A percentile compares a stretch with the other conserved stretches of the same genome.
Conservation (phyloP, 2,329 filamentous ascomycete genomes). For the Myrmaecium sp. region DNA sequence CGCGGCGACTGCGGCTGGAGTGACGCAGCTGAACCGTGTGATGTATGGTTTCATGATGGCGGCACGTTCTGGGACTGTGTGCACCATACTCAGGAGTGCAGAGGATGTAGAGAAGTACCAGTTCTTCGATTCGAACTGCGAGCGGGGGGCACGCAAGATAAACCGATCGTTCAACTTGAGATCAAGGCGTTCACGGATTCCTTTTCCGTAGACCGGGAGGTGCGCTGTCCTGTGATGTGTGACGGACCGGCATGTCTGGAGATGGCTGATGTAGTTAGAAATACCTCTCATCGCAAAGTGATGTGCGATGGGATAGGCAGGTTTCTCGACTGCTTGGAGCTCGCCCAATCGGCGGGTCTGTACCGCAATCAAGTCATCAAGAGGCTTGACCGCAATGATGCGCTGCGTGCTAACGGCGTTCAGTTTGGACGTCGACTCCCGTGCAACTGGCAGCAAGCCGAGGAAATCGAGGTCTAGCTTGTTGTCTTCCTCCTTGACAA, state of each 20-base stretch:
- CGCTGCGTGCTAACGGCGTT: conserved; percentile 20
- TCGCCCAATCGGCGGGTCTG: conserved; percentile 45
- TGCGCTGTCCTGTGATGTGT: conserved; percentile 69
- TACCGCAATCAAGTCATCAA: conserved; percentile 54
- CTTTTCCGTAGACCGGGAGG: conserved; percentile 64
- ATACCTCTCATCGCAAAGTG: too few species aligned
- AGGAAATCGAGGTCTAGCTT: conserved; percentile 58
- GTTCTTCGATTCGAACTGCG: conserved; percentile 36
- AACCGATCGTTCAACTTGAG: conserved; percentile 33
- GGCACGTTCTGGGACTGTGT: conserved; percentile 56
- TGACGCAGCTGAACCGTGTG: conserved; percentile 81
- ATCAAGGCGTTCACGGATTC: conserved; percentile 53
- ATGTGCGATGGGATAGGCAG: too few species aligned
- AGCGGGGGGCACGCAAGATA: conserved; percentile 12
- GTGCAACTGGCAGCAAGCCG: conserved; percentile 56
- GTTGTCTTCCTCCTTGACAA: conserved; percentile 47
- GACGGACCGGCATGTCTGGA: conserved; percentile 66
- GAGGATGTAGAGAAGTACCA: conserved; percentile 61
- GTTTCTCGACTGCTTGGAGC: conserved; percentile 48
- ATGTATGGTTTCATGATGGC: conserved; percentile 57
- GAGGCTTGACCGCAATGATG: conserved; percentile 46
- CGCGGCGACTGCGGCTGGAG: conserved; percentile 69
- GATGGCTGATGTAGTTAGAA: conserved; percentile 37
- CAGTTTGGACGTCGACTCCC: conserved; percentile 45
- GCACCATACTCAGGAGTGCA: conserved; percentile 49